Percentiles rank a stretch among this genome's conserved stretches.
Conservation (phyloP, 1,139 yeast species). For the Geotrichum citri-aurantii region DNA sequence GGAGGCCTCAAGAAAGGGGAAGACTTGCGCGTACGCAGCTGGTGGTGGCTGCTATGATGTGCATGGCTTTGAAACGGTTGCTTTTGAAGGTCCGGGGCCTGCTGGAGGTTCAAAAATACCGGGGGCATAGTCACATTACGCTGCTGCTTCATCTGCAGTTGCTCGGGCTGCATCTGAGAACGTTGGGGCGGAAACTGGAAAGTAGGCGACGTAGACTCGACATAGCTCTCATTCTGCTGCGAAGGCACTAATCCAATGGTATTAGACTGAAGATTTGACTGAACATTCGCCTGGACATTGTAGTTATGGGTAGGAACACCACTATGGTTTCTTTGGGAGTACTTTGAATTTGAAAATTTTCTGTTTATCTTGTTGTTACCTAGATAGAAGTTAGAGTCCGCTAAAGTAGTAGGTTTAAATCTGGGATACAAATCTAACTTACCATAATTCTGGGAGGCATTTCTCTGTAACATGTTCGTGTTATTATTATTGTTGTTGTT, state of each 20-base stretch:
- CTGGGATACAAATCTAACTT: not conserved
- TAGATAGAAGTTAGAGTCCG: not conserved
- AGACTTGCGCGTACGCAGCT: conserved; percentile 4
- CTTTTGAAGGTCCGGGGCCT: not conserved
- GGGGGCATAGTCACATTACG: conserved; percentile 15
- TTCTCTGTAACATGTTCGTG: not conserved
- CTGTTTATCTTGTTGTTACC: not conserved
- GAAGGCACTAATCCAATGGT: not conserved
- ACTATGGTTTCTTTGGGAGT: not conserved
- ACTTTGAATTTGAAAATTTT: not conserved
- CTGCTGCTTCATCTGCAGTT: conserved; percentile 4
- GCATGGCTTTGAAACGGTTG: not conserved
- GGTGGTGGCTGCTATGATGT: not conserved
- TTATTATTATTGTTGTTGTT: not conserved
- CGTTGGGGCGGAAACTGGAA: not conserved
- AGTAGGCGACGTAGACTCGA: not conserved
- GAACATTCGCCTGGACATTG: not conserved
- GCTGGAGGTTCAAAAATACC: conserved; percentile 2
- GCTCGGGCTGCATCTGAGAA: not conserved
- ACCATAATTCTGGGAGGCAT: conserved; percentile 14
- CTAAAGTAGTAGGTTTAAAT: not conserved
- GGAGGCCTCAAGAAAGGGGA: conserved; percentile 12
- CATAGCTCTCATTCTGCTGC: not conserved
- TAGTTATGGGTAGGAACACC: not conserved
- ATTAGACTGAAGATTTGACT: not conserved